Conservation (phyloP, 495 filamentous ascomycete species). For the Pyrenopolyporus hunteri region DNA sequence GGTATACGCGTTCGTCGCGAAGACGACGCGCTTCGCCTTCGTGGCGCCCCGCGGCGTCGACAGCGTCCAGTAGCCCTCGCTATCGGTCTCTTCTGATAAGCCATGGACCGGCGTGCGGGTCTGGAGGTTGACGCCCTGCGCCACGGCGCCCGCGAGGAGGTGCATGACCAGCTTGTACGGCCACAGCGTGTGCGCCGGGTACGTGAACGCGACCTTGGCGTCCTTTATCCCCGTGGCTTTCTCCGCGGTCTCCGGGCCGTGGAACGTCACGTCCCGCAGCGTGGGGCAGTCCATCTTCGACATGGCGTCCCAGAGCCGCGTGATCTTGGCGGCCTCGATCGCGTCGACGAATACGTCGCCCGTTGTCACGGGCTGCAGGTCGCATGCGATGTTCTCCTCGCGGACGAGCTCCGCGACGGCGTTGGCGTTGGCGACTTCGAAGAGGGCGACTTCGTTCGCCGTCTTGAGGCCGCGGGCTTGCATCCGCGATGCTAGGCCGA, state of each 20-base stretch:
- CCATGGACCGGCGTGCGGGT: slow-evolving; percentile 40
- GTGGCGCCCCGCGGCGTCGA: slow-evolving; percentile 57
- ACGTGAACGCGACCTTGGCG: slow-evolving; percentile 33
- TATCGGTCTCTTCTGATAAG: slow-evolving; percentile 33
- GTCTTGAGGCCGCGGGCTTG: slow-evolving; percentile 45
- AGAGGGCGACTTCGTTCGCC: slow-evolving; percentile 53
- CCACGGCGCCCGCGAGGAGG: slow-evolving; percentile 54
- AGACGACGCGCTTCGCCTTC: slow-evolving; percentile 54
- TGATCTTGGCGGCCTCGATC: slow-evolving; percentile 42
- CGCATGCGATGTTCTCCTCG: slow-evolving; percentile 53
- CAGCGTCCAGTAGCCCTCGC: slow-evolving; percentile 50
- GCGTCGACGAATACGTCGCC: slow-evolving; percentile 58
- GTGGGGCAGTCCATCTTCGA: slow-evolving; percentile 45
- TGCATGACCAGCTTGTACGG: slow-evolving; percentile 67
- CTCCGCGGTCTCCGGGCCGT: slow-evolving; percentile 33
- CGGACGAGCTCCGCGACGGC: slow-evolving; percentile 51
- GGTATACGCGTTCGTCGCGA: slow-evolving; percentile 71
- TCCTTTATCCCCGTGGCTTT: slow-evolving; percentile 18
- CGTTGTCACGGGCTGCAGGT: slow-evolving; percentile 47
- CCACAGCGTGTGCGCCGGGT: slow-evolving; percentile 45
- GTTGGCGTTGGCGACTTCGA: slow-evolving; percentile 57
- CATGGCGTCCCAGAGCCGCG: slow-evolving; percentile 44
- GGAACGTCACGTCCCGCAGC: slow-evolving; percentile 41
- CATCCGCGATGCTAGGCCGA: slow-evolving; percentile 48
- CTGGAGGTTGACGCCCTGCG: slow-evolving; percentile 39